Percentiles rank a stretch among this genome's conserved stretches.
Conservation (phyloP, 228 moss, liverwort and hornwort genomes). For the Sphagnum fallax region DNA sequence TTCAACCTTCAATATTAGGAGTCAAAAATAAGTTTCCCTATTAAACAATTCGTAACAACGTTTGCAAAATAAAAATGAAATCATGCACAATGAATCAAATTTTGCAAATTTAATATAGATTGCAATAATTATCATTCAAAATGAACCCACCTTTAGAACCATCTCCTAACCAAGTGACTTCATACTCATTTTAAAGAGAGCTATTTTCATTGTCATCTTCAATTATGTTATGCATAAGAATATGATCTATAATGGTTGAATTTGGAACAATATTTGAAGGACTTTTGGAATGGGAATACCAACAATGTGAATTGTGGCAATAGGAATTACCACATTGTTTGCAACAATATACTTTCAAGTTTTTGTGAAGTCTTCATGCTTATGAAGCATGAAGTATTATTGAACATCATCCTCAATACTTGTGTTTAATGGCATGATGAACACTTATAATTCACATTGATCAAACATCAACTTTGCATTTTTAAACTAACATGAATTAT, state of each 20-base stretch:
- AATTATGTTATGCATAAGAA: neutral
- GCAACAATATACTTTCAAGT: neutral
- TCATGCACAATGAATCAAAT: neutral
- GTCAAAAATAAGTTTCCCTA: neutral
- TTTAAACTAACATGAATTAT: neutral
- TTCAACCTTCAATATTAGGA: neutral
- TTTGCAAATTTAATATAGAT: neutral
- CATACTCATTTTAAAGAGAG: neutral
- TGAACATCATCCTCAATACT: neutral
- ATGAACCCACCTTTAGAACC: neutral
- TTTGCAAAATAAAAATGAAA: neutral
- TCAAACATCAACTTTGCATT: neutral
- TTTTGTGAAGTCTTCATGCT: neutral
- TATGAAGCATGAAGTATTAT: neutral
- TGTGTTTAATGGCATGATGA: neutral
- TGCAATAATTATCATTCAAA: neutral
- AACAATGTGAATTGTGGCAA: neutral
- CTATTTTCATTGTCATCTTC: neutral
- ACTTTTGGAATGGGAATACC: too few relatives aligned
- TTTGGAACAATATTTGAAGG: neutral
- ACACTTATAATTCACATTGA: neutral
- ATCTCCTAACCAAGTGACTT: neutral
- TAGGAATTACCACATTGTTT: neutral
- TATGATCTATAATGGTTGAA: neutral
- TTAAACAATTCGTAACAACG: neutral